A percentile compares a stretch with the other conserved stretches of the same genome.
Evolutionary conservation across 2,329 filamentous ascomycete genomes (phyloP).

Genomic region (Phialophora expanda): DNA sequence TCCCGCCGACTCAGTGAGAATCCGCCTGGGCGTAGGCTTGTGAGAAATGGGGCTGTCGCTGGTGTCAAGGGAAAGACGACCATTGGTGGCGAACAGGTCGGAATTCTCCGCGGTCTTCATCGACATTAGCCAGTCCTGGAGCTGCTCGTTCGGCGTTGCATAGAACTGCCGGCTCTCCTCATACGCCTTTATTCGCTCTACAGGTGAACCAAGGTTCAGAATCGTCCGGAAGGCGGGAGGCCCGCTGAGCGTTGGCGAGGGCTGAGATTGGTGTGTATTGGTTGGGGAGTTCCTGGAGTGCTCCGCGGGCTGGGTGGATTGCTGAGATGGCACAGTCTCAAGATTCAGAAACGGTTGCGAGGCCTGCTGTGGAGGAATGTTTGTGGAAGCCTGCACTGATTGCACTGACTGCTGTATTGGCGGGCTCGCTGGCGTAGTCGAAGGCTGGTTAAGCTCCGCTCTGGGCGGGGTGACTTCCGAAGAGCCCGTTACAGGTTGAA

Average conservation of each 20-base stretch:
- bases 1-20: slow-evolving; percentile 33
- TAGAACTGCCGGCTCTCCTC: slow-evolving; percentile 74
- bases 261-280: slow-evolving; percentile 3
- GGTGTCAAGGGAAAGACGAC: slow-evolving; percentile 32
- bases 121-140: slow-evolving; percentile 63
- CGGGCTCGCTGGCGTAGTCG: slow-evolving; percentile 2
- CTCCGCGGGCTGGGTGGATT: neutral
- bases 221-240: slow-evolving; percentile 73
- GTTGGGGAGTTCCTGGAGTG: neutral
- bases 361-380: neutral
- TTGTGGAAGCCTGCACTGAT: neutral
- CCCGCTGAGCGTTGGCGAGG: slow-evolving; percentile 6
- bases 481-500: slow-evolving; percentile 8
- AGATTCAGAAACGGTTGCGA: neutral
- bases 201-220: slow-evolving; percentile 66
- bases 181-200: slow-evolving; percentile 75
- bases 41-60: slow-evolving; percentile 16
- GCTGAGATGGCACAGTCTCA: neutral
- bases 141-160: slow-evolving; percentile 73
- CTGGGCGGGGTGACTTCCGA: neutral
- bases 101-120: slow-evolving; percentile 59
- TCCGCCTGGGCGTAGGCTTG: slow-evolving; percentile 28
- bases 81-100: slow-evolving; percentile 49
- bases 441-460: slow-evolving; percentile 1
- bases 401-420: slow-evolving; percentile 5